Conservation (phyloP, 805 yeast genomes). For the Candida nonsorbophila region DNA sequence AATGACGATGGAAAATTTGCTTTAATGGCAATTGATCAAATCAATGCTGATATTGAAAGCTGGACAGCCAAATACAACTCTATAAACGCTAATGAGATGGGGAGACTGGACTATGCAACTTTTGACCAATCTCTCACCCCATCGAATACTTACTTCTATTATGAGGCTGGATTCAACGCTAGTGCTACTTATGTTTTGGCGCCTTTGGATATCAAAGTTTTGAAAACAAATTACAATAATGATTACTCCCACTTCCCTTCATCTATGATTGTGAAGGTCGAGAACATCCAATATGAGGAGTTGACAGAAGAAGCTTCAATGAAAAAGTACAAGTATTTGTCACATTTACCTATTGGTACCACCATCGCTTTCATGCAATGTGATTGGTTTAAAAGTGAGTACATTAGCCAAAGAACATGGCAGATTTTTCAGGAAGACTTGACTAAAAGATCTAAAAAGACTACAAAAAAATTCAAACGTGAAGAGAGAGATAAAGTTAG, state of each 20-base stretch:
- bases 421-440: slow-evolving; percentile 51
- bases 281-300: slow-evolving; percentile 63
- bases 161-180: slow-evolving; percentile 71
- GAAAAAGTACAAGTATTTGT: slow-evolving; percentile 64
- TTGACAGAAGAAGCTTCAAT: slow-evolving; percentile 55
- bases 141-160: slow-evolving; percentile 65
- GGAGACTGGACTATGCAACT: too few species aligned
- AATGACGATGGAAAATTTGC: slow-evolving; percentile 55
- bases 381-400: slow-evolving; percentile 56
- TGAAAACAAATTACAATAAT: slow-evolving; percentile 52
- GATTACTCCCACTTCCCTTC: slow-evolving; percentile 65
- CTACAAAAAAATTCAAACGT: slow-evolving; percentile 42
- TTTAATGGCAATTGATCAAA: slow-evolving; percentile 49
- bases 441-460: slow-evolving; percentile 47
- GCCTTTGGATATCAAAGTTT: slow-evolving; percentile 71
- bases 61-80: slow-evolving; percentile 18
- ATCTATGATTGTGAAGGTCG: slow-evolving; percentile 54
- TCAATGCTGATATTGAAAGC: slow-evolving; percentile 40
- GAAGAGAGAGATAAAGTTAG: slow-evolving; percentile 58
- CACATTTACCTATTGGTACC: slow-evolving; percentile 82
- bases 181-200: slow-evolving; percentile 61
- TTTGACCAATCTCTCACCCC: too few species aligned
- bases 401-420: slow-evolving; percentile 28
- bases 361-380: slow-evolving; percentile 80
- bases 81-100: too few species aligned